phyloP scores from a whole-genome alignment of 1,139 yeast genomes.

The Yamadazyma songkhlaensis region DNA sequence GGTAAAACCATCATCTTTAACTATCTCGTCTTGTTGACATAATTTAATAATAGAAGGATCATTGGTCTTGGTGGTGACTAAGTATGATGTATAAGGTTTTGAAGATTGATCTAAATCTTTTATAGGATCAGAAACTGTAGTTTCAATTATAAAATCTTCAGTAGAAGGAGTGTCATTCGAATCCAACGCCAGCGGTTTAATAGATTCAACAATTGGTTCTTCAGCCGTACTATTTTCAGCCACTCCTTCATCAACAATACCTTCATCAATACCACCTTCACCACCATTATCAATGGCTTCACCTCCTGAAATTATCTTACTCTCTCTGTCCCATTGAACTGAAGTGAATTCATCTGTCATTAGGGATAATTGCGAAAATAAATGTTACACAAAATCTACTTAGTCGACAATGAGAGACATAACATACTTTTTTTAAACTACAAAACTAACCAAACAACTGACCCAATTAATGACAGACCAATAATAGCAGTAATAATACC shows the following conservation, averaged over 20 bases:
- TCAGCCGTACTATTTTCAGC: neutral
- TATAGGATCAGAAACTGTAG: conserved; percentile 66
- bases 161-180: conserved; percentile 3
- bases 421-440: conserved; percentile 6
- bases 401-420: neutral
- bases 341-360: conserved; percentile 49
- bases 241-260: neutral
- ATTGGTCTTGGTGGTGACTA: conserved; percentile 62
- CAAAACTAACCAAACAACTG: conserved; percentile 69
- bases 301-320: conserved; percentile 5
- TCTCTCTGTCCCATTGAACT: conserved; percentile 54
- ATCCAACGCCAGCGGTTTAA: neutral
- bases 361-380: conserved; percentile 1
- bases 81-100: conserved; percentile 77
- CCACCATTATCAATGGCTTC: neutral
- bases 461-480: conserved; percentile 60
- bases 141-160: conserved; percentile 28
- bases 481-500: conserved; percentile 78
- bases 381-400: too few species aligned
- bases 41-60: conserved; percentile 42
- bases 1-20: neutral
- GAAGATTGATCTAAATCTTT: conserved; percentile 75
- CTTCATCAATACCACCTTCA: neutral
- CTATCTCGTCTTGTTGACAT: conserved; percentile 11
- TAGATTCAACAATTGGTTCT: neutral